Base-by-base conservation (phyloP, 129 eudicot genomes). In the Escallonia herrerae region DNA sequence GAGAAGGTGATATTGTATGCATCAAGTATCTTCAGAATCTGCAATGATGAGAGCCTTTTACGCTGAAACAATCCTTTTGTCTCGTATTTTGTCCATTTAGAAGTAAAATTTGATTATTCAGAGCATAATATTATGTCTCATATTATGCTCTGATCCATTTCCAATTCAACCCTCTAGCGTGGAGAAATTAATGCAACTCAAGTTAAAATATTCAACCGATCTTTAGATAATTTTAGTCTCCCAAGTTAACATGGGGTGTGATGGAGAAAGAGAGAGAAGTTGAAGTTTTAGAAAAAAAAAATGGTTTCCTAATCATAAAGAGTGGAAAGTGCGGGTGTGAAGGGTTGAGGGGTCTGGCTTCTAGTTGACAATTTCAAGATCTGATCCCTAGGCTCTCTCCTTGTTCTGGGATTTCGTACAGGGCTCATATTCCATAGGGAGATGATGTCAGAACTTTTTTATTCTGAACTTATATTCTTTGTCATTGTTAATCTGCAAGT, bases 341-440 rank as follows among this genome's bases (percentile, higher is more conserved):
- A 74, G 76, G 80, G 15, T 79, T 22, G 33, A 22, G 33, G 33
- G 33, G 33, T 22, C 33, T 22, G 33, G 33, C 76, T 71, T 72
- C 57, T 14, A 72, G 85, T 86, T 86, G 88, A 82, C 94, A 66
- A 73, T 67, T 86, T 82, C 85, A 67, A 78, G 86, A 82, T 76
- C 84, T 44, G 88, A 86, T 82, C 86, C 83, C 87, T 49, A 82
- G 69, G 76, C 53, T 72, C 73, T 46, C 62, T 39, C 37, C 55
- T 4, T 22, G 71, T 69, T 67, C 50, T 80, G 68, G 77, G 81
- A 71, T 71, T 80, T 80, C 86, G 83, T 84, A 80, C 76, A 43
- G 52, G 79, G 56, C 77, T 76, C 70, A 63, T 56, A 64, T 80
- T 78, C 70, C 64, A 37, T 50, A 62, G 37, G 55, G 8, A 64